Evolutionary conservation across 179 eudicot genomes (phyloP).

Genomic region (Beta macrorhiza): DNA sequence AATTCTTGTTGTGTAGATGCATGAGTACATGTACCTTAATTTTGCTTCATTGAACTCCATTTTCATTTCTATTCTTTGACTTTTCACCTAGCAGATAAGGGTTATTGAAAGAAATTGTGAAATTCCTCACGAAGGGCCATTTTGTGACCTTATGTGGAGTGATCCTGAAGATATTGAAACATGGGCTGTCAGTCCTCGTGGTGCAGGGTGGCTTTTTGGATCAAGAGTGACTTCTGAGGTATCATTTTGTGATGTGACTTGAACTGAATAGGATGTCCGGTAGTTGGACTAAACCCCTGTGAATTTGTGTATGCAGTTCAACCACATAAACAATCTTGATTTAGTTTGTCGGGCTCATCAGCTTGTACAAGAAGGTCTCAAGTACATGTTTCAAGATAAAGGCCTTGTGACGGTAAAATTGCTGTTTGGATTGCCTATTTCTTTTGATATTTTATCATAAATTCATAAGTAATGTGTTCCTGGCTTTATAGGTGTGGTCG

Average conservation of each 20-base stretch:
- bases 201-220: conserved; percentile 99
- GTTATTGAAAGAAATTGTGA: conserved; percentile 93
- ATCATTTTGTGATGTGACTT: neutral
- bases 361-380: conserved; percentile 98
- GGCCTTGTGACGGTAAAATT: conserved; percentile 90
- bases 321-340: conserved; percentile 95
- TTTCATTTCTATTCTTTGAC: conserved; percentile 11
- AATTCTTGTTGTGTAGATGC: neutral
- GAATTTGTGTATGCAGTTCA: conserved; percentile 63
- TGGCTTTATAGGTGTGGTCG: conserved; percentile 84
- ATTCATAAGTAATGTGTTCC: conserved; percentile 16
- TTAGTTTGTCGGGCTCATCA: conserved; percentile 98
- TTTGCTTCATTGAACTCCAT: neutral
- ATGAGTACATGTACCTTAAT: neutral
- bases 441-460: neutral
- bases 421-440: conserved; percentile 29
- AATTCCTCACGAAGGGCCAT: conserved; percentile 99
- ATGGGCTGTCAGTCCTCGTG: conserved; percentile 99
- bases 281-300: conserved; percentile 9
- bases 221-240: conserved; percentile 98
- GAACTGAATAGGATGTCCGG: conserved; percentile 2
- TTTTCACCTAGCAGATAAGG: conserved; percentile 60
- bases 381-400: conserved; percentile 99
- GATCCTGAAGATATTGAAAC: conserved; percentile 99
- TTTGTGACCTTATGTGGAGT: conserved; percentile 99